Evolutionary conservation across 1,284 basidiomycete species (phyloP), one percentile per base, ranked within the genome.

Genomic region (Ceraceosorus guamensis): DNA sequence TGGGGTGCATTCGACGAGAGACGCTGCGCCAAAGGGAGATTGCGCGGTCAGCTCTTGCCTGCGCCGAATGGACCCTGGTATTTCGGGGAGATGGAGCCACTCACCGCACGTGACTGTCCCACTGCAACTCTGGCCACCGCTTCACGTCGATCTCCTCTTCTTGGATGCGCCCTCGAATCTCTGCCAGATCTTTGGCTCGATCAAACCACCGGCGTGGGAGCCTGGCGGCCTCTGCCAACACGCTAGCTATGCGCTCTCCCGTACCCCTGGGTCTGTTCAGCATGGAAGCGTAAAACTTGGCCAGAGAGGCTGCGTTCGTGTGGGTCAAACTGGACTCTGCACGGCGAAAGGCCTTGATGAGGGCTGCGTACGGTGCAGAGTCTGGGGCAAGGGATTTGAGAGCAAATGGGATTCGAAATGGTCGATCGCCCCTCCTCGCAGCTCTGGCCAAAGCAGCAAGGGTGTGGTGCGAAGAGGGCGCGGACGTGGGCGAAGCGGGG

Each of bases 61-160:
- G 59, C 2, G 59, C 46, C 6, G 61, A 53, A 8, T 63, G 69
- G 16, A 63, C 37, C 0, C 62, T 52, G 24, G 6, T 34, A 6
- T 10, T 7, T 10, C 35, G 37, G n/a, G n/a, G n/a, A n/a, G n/a
- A n/a, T n/a, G n/a, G n/a, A 50, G 52, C 10, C 24, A 13, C 35
- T 53, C 32, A 49, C 16, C 64, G 65, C 3, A 74, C 72, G 5
- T 48, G 57, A 0, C 70, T 70, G 39, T 71, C 62, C 67, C 66
- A 68, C 5, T 61, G 53, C 2, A 74, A 56, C 56, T 74, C 72
- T 0, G 72, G 72, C 32, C 63, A 74, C 4, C 64, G 58, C 34
- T 60, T 61, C 16, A 46, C 5, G 43, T 73, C 71, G 2, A 13
- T 13, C n/a, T 46, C 33, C 45, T 73, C 67, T 0, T 52, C 32